Percentiles rank a stretch among this genome's conserved stretches.
Evolutionary conservation across 139 green algal genomes (phyloP).

Genomic region (Nannochloris sp.): DNA sequence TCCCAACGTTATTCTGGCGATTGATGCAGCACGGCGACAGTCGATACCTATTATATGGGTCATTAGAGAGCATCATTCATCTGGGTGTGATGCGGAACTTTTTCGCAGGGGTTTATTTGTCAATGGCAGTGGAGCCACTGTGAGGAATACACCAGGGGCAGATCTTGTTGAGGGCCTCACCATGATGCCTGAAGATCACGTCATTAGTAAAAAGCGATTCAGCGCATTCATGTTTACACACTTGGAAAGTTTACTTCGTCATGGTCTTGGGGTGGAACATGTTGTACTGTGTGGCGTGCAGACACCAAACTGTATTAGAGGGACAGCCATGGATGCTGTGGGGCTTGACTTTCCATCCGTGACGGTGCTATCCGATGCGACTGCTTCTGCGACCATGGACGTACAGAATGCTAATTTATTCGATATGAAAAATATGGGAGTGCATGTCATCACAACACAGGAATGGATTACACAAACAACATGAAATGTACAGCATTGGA

Average conservation of each 20-base stretch:
- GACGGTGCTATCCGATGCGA: constrained; percentile 49
- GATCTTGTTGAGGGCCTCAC: not conserved
- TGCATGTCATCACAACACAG: not conserved
- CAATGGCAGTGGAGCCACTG: not conserved
- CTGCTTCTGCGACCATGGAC: constrained; percentile 33
- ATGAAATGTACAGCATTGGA: not conserved
- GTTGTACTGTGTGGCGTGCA: constrained; percentile 39
- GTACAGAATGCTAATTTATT: constrained; percentile 51
- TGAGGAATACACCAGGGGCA: not conserved
- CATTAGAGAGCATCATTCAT: constrained; percentile 3
- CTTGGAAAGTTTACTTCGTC: not conserved
- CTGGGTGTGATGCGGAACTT: not conserved
- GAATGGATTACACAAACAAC: not conserved
- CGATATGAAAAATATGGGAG: constrained; percentile 17
- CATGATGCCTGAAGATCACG: not conserved
- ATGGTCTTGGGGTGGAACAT: not conserved
- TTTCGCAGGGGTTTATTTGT: not conserved
- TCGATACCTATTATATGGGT: constrained; percentile 9
- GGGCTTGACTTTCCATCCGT: constrained; percentile 50
- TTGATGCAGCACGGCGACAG: not conserved
- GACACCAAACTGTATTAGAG: constrained; percentile 72
- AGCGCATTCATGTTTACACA: constrained; percentile 1
- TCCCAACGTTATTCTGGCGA: not conserved
- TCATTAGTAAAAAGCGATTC: constrained; percentile 2
- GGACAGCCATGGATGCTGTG: constrained; percentile 61